A percentile compares a stretch with the other conserved stretches of the same genome.
Evolutionary conservation across 495 filamentous ascomycete species (phyloP).

Genomic region (Neurospora africana): DNA sequence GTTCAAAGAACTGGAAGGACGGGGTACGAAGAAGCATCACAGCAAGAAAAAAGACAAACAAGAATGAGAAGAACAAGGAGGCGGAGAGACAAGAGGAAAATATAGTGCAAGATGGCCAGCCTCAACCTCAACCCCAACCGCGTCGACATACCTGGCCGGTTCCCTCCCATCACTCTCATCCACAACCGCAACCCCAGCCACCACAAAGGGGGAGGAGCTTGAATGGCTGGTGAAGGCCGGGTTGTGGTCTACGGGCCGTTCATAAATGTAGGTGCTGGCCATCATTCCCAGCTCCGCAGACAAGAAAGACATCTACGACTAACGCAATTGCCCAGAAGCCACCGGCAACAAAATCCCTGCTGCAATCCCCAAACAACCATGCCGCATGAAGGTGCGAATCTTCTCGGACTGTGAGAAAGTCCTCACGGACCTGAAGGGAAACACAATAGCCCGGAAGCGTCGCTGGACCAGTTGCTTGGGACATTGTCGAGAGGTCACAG

Average conservation of each 20-base stretch:
- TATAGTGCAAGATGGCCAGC: not conserved
- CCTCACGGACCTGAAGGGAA: not conserved
- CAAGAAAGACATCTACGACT: not conserved
- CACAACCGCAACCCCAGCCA: not conserved
- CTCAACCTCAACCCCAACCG: not conserved
- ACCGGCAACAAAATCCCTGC: not conserved
- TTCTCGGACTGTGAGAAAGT: not conserved
- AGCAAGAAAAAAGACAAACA: not conserved
- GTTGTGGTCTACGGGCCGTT: not conserved
- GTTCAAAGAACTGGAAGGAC: not conserved
- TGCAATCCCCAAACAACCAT: not conserved
- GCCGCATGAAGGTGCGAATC: not conserved
- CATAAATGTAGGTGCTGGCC: not conserved
- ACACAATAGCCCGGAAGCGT: not conserved
- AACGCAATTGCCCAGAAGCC: not conserved
- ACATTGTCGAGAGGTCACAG: not conserved
- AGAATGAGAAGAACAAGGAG: not conserved
- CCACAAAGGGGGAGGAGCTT: not conserved
- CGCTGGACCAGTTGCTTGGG: not conserved
- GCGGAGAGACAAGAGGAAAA: not conserved
- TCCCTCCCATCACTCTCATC: not conserved
- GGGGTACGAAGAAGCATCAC: not conserved
- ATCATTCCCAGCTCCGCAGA: not conserved
- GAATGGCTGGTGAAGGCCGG: not conserved
- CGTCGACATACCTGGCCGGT: not conserved